Evolutionary conservation across 2,329 filamentous ascomycete species (phyloP), one percentile per base, ranked within the genome.

Genomic region (Zalaria sp.): DNA sequence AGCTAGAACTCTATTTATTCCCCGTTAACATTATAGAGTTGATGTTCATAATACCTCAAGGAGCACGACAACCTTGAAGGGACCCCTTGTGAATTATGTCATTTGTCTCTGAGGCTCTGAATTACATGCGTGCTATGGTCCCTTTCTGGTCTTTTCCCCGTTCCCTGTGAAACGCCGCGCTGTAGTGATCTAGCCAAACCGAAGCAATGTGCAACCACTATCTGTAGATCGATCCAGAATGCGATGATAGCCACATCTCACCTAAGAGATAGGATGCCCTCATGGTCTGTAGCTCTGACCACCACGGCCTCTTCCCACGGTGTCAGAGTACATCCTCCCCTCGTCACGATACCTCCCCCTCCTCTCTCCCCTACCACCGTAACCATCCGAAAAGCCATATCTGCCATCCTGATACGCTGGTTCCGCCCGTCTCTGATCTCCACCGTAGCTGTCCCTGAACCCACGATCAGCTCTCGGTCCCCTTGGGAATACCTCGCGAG

Each of bases 381-480:
- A 45, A 35, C 47, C 43, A 11, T 50, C 49, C 25, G 50, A 45
- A 51, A 64, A 68, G 27, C 64, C 64, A 40, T 59, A 65, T 36
- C 65, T 53, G 5, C 65, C 64, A 43, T 67, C 65, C 46, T 66
- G 60, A 42, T 60, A 62, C 35, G 55, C 60, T 18, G 52, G 49
- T 25, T 57, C 51, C 27, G 60, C 58, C 25, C 52, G 51, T 27
- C 58, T 41, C 31, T 44, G 42, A 9, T 47, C 39, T 25, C 45
- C 36, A 27, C 43, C 35, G 38, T 46, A 50, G 27, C 43, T 36
- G n/a, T 49, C 49, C 5, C 48, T 42, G 42, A 51, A 49, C 43
- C 48, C 51, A 42, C 51, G 50, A 35, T 54, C 11, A 25, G 36
- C 36, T 25, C 36, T 7, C 36, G 11, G 27, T 34, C 25, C 18